Base-by-base conservation (phyloP, 192 early-diverging fungal species). In the Linnemannia elongata region DNA sequence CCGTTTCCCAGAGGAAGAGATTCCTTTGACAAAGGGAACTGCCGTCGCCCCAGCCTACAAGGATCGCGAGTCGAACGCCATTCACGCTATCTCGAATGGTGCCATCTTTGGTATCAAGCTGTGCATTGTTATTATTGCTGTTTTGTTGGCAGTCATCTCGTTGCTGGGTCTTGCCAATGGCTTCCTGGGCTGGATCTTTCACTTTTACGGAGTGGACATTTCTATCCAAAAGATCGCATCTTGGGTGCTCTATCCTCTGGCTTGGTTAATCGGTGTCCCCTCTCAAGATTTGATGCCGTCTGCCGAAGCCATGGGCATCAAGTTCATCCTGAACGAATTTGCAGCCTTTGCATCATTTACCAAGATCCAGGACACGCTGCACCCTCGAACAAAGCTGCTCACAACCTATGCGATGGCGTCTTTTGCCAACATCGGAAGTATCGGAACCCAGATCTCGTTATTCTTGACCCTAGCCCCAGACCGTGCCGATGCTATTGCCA, bases 251-350 rank as follows among this genome's bases (percentile, higher is more conserved):
- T 93, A 92, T 60, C 96, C 95, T 76, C 85, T 94, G 44, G 82
- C 76, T 17, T 90, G 89, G 89, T 69, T 90, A 55, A 90, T 90
- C 71, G 89, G 89, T 20, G 82, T 82, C 70, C 80, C 82, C 9
- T 82, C 55, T 66, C 74, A 80, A 17, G 89, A 90, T 72, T 47
- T 90, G 69, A 70, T 72, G 77, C 9, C 47, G 0, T 2, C 69
- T 41, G 77, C 77, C 1, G 69, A 79, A 12, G 77, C 77, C 4
- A 79, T 79, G 77, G 77, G 93, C 27, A 92, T 91, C 60, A 97
- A 97, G 90, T 91, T 96, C 66, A 88, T 95, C 75, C 87, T 93
- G 57, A 97, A 97, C 89, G 97, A 97, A 90, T 96, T 97, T 86
- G 94, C 93, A n/a, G 97, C 97, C 4, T 97, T 95, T 90, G 33